phyloP scores from a whole-genome alignment of 768 basidiomycete genomes.

The Strobilomyces confusus region DNA sequence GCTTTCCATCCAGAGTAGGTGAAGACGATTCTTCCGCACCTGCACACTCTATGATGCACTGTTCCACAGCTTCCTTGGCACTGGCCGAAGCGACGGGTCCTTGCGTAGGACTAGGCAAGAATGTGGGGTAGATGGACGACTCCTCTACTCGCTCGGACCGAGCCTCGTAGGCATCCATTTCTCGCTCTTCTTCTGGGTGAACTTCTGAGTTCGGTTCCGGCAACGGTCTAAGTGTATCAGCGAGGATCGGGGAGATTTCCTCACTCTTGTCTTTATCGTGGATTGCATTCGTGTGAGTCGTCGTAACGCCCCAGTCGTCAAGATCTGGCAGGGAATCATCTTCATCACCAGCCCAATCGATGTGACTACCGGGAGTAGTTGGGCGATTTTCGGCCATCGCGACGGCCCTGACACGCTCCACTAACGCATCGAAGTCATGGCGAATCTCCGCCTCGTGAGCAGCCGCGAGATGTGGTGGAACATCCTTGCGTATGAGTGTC shows the following conservation, averaged over 20 bases:
- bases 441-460: constrained; percentile 45
- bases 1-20: constrained; percentile 13
- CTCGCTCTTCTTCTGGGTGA: constrained; percentile 17
- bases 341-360: constrained; percentile 89
- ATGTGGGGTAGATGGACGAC: constrained; percentile 7
- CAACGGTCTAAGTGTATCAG: constrained; percentile 57
- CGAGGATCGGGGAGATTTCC: constrained; percentile 65
- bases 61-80: constrained; percentile 14
- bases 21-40: constrained; percentile 6
- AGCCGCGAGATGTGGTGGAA: constrained; percentile 52
- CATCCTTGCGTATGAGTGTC: constrained; percentile 43
- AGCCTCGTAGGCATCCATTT: constrained; percentile 20
- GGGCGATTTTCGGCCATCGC: constrained; percentile 69
- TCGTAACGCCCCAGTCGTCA: constrained; percentile 78
- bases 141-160: constrained; percentile 6
- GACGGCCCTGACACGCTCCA: constrained; percentile 70
- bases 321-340: constrained; percentile 77
- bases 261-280: constrained; percentile 31
- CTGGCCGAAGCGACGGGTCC: constrained; percentile 1
- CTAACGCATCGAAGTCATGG: constrained; percentile 69
- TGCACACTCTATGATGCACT: constrained; percentile 12
- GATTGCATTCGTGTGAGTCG: constrained; percentile 32
- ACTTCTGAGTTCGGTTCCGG: constrained; percentile 42
- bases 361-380: constrained; percentile 70
- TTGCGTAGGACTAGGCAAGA: constrained; percentile 4